Evolutionary conservation across 768 basidiomycete genomes (phyloP), one percentile per base, ranked within the genome.

Genomic region (Suillus occidentalis): DNA sequence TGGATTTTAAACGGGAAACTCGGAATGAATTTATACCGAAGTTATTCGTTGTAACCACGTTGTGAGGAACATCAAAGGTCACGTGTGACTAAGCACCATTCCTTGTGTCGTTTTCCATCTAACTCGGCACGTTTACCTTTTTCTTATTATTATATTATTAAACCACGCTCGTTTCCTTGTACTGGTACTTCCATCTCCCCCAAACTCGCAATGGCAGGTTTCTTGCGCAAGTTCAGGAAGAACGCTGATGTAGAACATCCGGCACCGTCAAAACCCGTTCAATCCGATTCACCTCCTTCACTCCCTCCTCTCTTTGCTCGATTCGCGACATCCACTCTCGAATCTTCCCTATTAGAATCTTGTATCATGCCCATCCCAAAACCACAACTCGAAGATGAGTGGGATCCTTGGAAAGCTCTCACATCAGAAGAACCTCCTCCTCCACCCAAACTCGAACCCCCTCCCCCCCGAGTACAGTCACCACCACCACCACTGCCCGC

Each of bases 221-320:
- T 87, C 77, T 78, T 86, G 74, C 85, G 83, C 77, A 85, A 77
- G 78, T 85, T 84, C 62, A 65, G 64, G 50, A 53, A 25, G 7
- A n/a, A 3, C 52, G 62, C n/a, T 9, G 42, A 10, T 45, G 63
- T 49, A n/a, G 57, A 60, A 39, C 56, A 39, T 34, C 55, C 55
- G 55, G 66, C 67, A 16, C 56, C 63, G 59, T 22, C 49, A 37
- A 59, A 63, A 34, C 56, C 31, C 16, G 56, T 25, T 49, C 22
- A 55, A 25, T 6, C 64, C 56, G 66, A 72, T 37, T 67, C 66
- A n/a, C 72, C 69, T 14, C 76, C 69, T n/a, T 66, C 77, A 13
- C 70, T 75, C 8, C 74, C 83, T 20, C 83, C 83, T 2, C 69
- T 85, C 66, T 78, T 80, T 64, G 78, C 81, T 34, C 72, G 75